Conservation (phyloP, 2,329 filamentous ascomycete species). For the Fusarium pseudonygamai region DNA sequence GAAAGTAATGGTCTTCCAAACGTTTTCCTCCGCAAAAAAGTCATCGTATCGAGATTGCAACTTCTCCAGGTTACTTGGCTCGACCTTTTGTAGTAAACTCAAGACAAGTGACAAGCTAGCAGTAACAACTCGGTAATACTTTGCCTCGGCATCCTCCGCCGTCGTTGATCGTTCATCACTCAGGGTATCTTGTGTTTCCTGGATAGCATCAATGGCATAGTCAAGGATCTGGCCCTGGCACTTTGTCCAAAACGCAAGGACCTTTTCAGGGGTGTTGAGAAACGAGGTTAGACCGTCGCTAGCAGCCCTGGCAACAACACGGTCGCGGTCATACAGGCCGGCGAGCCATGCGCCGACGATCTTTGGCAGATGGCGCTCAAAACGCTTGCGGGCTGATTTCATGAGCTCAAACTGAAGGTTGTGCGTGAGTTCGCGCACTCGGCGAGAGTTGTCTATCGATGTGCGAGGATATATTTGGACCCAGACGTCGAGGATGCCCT, state of each 20-base stretch:
- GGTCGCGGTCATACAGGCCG: constrained; percentile 87
- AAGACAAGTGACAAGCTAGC: constrained; percentile 65
- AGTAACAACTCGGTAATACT: constrained; percentile 79
- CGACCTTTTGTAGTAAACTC: constrained; percentile 61
- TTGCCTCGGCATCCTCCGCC: constrained; percentile 84
- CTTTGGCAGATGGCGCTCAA: constrained; percentile 80
- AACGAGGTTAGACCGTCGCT: constrained; percentile 79
- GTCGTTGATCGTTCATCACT: constrained; percentile 90
- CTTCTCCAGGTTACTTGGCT: constrained; percentile 65
- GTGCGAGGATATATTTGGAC: constrained; percentile 86
- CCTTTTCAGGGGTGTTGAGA: constrained; percentile 82
- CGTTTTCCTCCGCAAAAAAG: constrained; percentile 71
- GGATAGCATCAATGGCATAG: constrained; percentile 81
- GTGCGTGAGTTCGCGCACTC: constrained; percentile 89
- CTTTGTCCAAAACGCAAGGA: constrained; percentile 77
- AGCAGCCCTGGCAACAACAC: constrained; percentile 78
- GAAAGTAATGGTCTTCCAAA: constrained; percentile 74
- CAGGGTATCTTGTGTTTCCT: constrained; percentile 82
- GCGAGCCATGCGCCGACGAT: constrained; percentile 91
- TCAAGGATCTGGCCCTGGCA: constrained; percentile 85
- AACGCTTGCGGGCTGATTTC: constrained; percentile 77
- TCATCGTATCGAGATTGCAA: constrained; percentile 69
- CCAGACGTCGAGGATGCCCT: constrained; percentile 89
- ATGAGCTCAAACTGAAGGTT: constrained; percentile 72
- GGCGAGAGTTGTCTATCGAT: constrained; percentile 88